Evolutionary conservation across 2,329 filamentous ascomycete species (phyloP).

Genomic region (Colletotrichum godetiae): DNA sequence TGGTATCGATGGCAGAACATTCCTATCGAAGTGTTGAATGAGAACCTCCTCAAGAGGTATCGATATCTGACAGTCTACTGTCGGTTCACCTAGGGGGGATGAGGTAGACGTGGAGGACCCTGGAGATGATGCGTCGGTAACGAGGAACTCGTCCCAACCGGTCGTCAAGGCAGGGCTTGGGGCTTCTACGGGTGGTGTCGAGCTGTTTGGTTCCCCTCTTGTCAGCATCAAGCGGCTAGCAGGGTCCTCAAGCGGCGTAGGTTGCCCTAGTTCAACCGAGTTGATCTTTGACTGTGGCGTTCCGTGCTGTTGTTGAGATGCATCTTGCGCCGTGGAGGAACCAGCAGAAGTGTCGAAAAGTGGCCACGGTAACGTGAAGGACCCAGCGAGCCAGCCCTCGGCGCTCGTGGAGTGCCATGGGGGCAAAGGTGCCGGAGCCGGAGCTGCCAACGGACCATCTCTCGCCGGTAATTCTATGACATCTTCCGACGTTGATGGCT

Average conservation of each 20-base stretch:
- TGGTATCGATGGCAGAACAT: slow-evolving; percentile 10
- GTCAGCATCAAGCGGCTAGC: no score
- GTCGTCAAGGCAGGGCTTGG: neutral
- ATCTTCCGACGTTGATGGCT: neutral
- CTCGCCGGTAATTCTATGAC: neutral
- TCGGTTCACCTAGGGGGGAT: slow-evolving; percentile 1
- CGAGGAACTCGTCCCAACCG: slow-evolving; percentile 16
- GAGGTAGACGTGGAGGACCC: neutral
- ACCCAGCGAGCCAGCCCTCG: neutral
- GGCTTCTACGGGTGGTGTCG: neutral
- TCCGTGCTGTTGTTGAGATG: neutral
- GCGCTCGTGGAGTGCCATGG: neutral
- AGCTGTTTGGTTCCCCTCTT: neutral
- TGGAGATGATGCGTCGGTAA: neutral
- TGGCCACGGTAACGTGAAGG: slow-evolving; percentile 17
- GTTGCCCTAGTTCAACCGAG: neutral
- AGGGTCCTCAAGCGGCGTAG: neutral
- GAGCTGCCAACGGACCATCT: neutral
- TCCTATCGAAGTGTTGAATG: slow-evolving; percentile 23
- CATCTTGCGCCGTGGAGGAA: neutral
- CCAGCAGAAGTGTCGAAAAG: neutral
- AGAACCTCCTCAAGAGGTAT: slow-evolving; percentile 14
- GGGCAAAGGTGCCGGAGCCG: neutral
- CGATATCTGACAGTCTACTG: neutral
- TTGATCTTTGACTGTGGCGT: no score